phyloP scores from a whole-genome alignment of 257 asterid genomes.

The Salvia miltiorrhiza region DNA sequence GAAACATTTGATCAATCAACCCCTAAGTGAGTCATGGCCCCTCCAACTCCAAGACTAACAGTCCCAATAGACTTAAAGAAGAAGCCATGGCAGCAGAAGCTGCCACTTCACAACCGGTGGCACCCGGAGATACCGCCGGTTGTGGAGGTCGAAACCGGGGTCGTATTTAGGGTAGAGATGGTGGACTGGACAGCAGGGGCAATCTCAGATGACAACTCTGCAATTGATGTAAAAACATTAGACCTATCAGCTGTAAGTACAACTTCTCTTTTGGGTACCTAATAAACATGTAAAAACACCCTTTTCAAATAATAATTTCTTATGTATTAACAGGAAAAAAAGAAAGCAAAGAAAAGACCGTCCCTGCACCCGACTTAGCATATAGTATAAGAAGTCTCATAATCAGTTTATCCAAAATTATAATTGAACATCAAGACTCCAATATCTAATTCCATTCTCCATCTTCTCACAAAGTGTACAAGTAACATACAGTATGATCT shows the following conservation, averaged over 20 bases:
- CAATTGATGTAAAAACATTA: slow-evolving; percentile 57
- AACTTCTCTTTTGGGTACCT: neutral
- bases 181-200: slow-evolving; percentile 74
- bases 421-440: neutral
- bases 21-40: slow-evolving; percentile 48
- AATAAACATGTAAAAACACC: too few species aligned
- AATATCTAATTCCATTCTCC: neutral
- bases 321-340: too few species aligned
- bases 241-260: slow-evolving; percentile 59
- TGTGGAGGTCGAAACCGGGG: slow-evolving; percentile 57
- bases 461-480: neutral
- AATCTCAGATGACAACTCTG: slow-evolving; percentile 54
- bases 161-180: slow-evolving; percentile 81
- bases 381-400: too few species aligned
- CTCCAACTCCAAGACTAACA: slow-evolving; percentile 59
- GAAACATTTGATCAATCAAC: neutral
- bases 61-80: slow-evolving; percentile 62
- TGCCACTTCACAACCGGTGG: slow-evolving; percentile 85
- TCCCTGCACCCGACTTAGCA: too few species aligned
- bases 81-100: slow-evolving; percentile 66
- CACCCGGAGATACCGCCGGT: slow-evolving; percentile 79
- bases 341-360: too few species aligned
- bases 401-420: too few species aligned
- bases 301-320: too few species aligned
- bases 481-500: neutral